Evolutionary conservation across 129 eudicot genomes (phyloP), one percentile per base, ranked within the genome.

Genomic region (Gnaphalium uliginosum): DNA sequence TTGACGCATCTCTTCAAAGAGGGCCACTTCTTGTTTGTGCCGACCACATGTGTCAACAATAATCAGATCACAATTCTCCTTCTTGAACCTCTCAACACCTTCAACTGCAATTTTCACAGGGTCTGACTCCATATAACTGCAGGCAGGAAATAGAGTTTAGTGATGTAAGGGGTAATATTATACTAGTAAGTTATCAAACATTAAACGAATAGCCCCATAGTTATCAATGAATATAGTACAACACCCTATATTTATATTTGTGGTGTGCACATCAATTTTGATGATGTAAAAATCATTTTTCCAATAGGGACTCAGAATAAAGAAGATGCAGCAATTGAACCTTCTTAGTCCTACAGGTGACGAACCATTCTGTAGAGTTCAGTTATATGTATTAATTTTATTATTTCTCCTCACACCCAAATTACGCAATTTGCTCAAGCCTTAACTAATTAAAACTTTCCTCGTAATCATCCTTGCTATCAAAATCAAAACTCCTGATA

Each of bases 1-100:
- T 94, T 94, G 96, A 9, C 98, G 97, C 98, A 94, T 94, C 75
- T 94, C 97, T 75, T 90, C 97, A 81, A 94, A 90, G 24, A 90
- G 96, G 9, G 91, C 90, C 30, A 77, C 97, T 84, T 90, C 98
- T 62, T 90, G 98, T 74, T 88, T 94, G 84, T 90, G 97, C 24
- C 93, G 88, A 24, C 98, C 98, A 84, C 98, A 90, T 79, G 96
- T 93, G 72, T 93, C 98, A 79, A 93, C 89, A 80, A 93, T 90
- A 43, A 93, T 90, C 33, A 93, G 89, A 82, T 90, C 97, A 72
- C 87, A 84, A 26, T 84, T 90, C 78, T 90, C 92, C 84, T 93
- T 85, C 78, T 83, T 93, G 75, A 93, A 93, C 66, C 84, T 80
- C 29, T 93, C 97, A 14, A 93, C 93, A 75, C 97, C 98, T 78